A percentile compares a stretch with the other conserved stretches of the same genome.
Evolutionary conservation across 768 basidiomycete genomes (phyloP).

Genomic region (Panaeolus papilionaceus): DNA sequence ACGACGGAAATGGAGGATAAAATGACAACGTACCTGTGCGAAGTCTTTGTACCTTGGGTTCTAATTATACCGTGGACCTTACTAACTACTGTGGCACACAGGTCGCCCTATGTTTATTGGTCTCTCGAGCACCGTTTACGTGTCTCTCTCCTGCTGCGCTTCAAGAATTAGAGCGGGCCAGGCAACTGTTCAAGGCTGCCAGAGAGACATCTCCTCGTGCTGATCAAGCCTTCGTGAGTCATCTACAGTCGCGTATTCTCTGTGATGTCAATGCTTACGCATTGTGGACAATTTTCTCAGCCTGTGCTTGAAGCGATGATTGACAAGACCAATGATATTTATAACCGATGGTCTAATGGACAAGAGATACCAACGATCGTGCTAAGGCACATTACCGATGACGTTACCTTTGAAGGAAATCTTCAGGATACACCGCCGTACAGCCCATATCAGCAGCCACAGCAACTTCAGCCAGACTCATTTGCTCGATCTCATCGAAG

Average conservation of each 20-base stretch:
- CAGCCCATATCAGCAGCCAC: slow-evolving; percentile 20
- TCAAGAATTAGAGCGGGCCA: slow-evolving; percentile 61
- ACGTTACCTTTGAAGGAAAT: slow-evolving; percentile 29
- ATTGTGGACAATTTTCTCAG: slow-evolving; percentile 31
- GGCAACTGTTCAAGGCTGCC: slow-evolving; percentile 50
- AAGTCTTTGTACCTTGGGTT: slow-evolving; percentile 18
- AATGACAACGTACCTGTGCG: slow-evolving; percentile 26
- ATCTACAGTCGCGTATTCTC: not conserved
- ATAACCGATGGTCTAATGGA: slow-evolving; percentile 51
- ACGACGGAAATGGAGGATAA: slow-evolving; percentile 16
- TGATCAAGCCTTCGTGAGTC: slow-evolving; percentile 50
- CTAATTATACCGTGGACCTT: slow-evolving; percentile 16
- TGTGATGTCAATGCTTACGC: not conserved
- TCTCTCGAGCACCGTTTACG: slow-evolving; percentile 71
- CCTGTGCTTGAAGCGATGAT: slow-evolving; percentile 57
- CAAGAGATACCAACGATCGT: slow-evolving; percentile 51
- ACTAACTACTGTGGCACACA: slow-evolving; percentile 25
- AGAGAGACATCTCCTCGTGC: slow-evolving; percentile 53
- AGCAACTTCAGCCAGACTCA: slow-evolving; percentile 39
- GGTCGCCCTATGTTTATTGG: slow-evolving; percentile 58
- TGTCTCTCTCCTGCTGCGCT: slow-evolving; percentile 68
- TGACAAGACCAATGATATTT: slow-evolving; percentile 55
- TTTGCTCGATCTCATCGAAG: slow-evolving; percentile 48
- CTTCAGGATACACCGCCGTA: slow-evolving; percentile 14
- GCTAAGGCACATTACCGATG: slow-evolving; percentile 43